These are phyloP conservation scores for Diplocarpon mali DNA, from an alignment of 2,329 filamentous ascomycete species.

Conservation along the genomic window DNA sequence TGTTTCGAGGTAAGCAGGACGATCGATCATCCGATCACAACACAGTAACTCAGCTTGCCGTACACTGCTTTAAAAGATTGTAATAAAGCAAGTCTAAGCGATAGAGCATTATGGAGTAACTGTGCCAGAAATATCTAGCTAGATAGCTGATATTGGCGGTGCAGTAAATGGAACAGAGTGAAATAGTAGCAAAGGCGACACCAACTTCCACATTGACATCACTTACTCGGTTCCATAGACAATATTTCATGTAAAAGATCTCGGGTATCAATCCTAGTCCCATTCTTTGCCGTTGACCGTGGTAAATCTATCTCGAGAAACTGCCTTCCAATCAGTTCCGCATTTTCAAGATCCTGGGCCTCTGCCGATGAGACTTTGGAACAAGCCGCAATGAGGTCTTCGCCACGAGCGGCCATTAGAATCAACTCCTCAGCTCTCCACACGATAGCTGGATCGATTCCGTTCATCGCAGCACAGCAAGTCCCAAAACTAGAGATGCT, in stretches of 20 bases:
- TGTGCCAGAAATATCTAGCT: constrained; percentile 1
- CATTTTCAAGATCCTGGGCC: constrained; percentile 52
- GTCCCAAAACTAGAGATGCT: constrained; percentile 78
- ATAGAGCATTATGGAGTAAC: neutral
- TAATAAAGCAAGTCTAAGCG: neutral
- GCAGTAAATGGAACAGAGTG: neutral
- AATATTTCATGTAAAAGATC: constrained; percentile 22
- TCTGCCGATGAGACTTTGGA: constrained; percentile 55
- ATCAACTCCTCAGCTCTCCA: constrained; percentile 66
- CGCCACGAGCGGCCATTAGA: constrained; percentile 54
- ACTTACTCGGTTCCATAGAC: constrained; percentile 7
- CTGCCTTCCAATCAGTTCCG: constrained; percentile 47
- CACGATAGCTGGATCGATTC: constrained; percentile 62
- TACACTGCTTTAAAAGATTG: neutral
- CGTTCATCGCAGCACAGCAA: constrained; percentile 77
- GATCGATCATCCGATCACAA: constrained; percentile 1
- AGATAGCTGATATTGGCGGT: neutral
- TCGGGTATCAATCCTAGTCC: constrained; percentile 18
- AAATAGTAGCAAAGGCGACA: constrained; percentile 11
- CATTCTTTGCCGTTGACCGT: constrained; percentile 9
- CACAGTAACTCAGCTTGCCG: neutral
- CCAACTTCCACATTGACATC: constrained; percentile 7
- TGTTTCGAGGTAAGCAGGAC: constrained; percentile 1
- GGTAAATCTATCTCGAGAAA: constrained; percentile 38
- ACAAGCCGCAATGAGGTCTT: constrained; percentile 66